Evolutionary conservation across 345 rosid species (phyloP).

Genomic region (Hibiscus syriacus): DNA sequence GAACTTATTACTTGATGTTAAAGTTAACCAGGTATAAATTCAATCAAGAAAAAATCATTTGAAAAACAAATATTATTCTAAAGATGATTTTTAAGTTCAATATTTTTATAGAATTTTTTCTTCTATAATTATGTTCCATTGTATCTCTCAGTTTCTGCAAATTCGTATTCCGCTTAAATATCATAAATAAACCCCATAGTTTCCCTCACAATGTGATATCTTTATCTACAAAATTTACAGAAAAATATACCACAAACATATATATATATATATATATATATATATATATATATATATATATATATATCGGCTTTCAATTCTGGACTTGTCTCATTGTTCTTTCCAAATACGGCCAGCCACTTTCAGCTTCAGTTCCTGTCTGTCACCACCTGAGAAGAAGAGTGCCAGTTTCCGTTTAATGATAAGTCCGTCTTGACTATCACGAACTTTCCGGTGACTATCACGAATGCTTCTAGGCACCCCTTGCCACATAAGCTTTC

Average conservation of each 20-base stretch:
- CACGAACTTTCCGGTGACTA: slow-evolving; percentile 82
- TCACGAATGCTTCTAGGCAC: slow-evolving; percentile 82
- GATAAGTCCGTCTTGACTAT: slow-evolving; percentile 78
- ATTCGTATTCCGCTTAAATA: not conserved
- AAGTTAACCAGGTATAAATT: too few species aligned
- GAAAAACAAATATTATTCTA: too few species aligned
- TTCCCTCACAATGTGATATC: not conserved
- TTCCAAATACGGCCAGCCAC: slow-evolving; percentile 86
- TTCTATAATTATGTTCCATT: too few species aligned
- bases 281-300: too few species aligned
- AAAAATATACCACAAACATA: not conserved
- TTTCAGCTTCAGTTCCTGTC: slow-evolving; percentile 74
- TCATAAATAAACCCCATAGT: not conserved
- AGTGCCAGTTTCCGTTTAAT: slow-evolving; percentile 79
- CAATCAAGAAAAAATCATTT: too few species aligned
- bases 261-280: too few species aligned
- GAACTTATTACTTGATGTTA: too few species aligned
- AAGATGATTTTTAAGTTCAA: too few species aligned
- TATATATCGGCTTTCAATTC: not conserved
- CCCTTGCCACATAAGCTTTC: slow-evolving; percentile 79
- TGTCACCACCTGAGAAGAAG: slow-evolving; percentile 74
- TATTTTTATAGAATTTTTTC: too few species aligned
- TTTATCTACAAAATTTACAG: slow-evolving; percentile 13
- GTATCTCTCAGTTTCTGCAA: not conserved
- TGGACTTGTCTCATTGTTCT: slow-evolving; percentile 35